A percentile compares a stretch with the other conserved stretches of the same genome.
These are phyloP conservation scores for Penicillium sp. DNA, from an alignment of 2,329 filamentous ascomycete species.

Conservation along the genomic window DNA sequence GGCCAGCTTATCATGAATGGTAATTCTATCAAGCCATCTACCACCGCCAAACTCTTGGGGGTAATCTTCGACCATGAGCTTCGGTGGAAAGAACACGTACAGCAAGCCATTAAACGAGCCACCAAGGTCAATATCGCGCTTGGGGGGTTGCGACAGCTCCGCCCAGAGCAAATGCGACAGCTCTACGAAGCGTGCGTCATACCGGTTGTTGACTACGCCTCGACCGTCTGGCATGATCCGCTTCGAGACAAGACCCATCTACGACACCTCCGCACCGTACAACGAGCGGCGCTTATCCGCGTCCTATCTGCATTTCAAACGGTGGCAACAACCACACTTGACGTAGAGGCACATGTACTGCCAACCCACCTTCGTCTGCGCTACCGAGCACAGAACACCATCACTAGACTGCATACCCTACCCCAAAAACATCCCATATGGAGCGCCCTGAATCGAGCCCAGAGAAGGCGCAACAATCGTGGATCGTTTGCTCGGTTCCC, in stretches of 20 bases:
- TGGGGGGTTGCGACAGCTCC: conserved; percentile 22
- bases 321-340: no score
- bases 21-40: conserved; percentile 12
- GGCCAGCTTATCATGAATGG: conserved; percentile 20
- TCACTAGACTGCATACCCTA: no score
- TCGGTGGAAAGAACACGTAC: not conserved
- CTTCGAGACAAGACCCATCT: conserved; percentile 5
- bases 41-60: conserved; percentile 28
- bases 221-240: conserved; percentile 15
- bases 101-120: conserved; percentile 20
- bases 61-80: conserved; percentile 25
- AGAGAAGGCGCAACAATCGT: no score
- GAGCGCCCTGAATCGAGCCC: no score
- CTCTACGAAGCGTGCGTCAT: conserved; percentile 28
- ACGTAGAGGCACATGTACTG: no score
- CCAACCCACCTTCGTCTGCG: no score
- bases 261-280: not conserved
- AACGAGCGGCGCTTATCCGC: no score
- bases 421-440: not conserved
- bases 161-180: conserved; percentile 25
- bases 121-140: conserved; percentile 19
- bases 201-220: conserved; percentile 27
- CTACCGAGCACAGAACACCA: no score
- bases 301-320: no score
- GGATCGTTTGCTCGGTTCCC: no score